These are phyloP conservation scores for Alternaria arbusti DNA, from an alignment of 2,329 filamentous ascomycete genomes.

Conservation along the genomic window DNA sequence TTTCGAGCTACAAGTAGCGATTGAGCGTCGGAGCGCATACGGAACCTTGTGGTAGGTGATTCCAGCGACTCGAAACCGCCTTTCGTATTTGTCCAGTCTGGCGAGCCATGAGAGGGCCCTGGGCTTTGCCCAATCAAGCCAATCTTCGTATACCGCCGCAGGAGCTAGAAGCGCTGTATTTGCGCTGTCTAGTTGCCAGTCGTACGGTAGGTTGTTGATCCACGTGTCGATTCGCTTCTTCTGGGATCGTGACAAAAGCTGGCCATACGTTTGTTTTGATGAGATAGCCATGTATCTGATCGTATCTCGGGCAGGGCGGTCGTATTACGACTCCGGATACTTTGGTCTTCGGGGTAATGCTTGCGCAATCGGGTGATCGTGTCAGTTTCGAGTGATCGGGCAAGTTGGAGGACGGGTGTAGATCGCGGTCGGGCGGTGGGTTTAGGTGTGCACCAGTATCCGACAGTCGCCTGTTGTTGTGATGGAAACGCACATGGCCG, in stretches of 20 bases:
- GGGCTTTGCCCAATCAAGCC: conserved; percentile 4
- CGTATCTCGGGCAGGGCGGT: background rate
- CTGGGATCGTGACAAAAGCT: background rate
- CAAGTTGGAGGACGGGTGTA: too few relatives aligned
- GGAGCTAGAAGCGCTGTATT: background rate
- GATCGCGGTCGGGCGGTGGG: too few relatives aligned
- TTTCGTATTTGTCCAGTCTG: conserved; percentile 7
- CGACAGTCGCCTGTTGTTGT: background rate
- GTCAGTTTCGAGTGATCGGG: too few relatives aligned
- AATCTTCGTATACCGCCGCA: conserved; percentile 3
- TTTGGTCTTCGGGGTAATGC: background rate
- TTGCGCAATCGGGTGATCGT: background rate
- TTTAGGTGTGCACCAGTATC: background rate
- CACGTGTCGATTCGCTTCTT: background rate
- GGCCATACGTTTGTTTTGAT: background rate
- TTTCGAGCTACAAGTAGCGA: background rate
- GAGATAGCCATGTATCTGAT: background rate
- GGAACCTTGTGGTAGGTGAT: conserved; percentile 10
- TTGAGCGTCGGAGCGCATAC: background rate
- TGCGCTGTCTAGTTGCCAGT: background rate
- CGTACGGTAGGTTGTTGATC: background rate
- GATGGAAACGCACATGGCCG: background rate
- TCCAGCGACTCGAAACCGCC: conserved; percentile 6
- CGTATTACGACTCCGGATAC: background rate
- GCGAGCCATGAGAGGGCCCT: conserved; percentile 2